phyloP scores from a whole-genome alignment of 179 eudicot genomes.

The Amaranthus tricolor region DNA sequence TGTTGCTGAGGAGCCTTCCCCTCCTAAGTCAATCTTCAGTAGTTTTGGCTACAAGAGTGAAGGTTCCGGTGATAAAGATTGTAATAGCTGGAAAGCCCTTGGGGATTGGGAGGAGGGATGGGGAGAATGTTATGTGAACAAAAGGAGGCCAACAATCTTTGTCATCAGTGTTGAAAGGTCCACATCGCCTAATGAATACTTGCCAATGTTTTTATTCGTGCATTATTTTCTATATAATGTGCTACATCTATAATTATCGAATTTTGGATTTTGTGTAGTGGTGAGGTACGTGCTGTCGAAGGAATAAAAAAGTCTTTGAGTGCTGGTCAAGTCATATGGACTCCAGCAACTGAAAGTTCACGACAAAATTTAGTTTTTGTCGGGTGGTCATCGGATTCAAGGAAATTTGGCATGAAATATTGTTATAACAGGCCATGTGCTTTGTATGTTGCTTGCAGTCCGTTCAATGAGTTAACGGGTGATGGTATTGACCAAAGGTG shows the following conservation, averaged over 20 bases:
- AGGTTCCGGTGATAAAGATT: conserved; percentile 56
- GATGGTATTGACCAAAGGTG: conserved; percentile 33
- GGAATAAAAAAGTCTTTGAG: conserved; percentile 65
- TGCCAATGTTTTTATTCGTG: not conserved
- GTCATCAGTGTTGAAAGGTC: conserved; percentile 74
- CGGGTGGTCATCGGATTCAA: conserved; percentile 71
- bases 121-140: conserved; percentile 89
- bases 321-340: conserved; percentile 92
- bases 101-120: conserved; percentile 92
- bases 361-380: conserved; percentile 72
- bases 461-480: conserved; percentile 42
- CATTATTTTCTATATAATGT: not conserved
- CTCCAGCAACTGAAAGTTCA: conserved; percentile 52
- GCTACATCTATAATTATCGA: not conserved
- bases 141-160: conserved; percentile 80
- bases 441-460: conserved; percentile 63
- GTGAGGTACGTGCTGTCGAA: conserved; percentile 66
- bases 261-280: conserved; percentile 49
- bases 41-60: conserved; percentile 58
- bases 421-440: conserved; percentile 90
- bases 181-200: conserved; percentile 14
- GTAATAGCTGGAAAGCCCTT: conserved; percentile 87
- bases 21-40: conserved; percentile 59
- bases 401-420: conserved; percentile 89
- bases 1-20: conserved; percentile 87